A percentile compares a stretch with the other conserved stretches of the same genome.
phyloP scores from a whole-genome alignment of 1,139 yeast species.

The Lipomyces yarrowii region DNA sequence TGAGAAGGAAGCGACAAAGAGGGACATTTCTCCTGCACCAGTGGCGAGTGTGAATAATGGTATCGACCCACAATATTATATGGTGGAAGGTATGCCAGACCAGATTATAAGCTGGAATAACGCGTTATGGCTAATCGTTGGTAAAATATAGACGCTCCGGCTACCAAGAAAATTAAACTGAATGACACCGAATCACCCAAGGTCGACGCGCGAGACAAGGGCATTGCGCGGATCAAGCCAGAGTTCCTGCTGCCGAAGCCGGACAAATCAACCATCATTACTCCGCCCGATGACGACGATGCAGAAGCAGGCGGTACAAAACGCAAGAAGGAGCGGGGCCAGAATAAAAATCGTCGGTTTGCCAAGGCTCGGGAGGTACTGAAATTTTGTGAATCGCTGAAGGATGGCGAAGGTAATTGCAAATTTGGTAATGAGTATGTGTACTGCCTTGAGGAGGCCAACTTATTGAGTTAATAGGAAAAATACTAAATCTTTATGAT shows the following conservation, averaged over 20 bases:
- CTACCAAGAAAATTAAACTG: background rate
- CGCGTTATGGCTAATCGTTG: background rate
- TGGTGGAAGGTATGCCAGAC: too few relatives aligned
- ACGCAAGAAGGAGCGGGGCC: conserved; percentile 68
- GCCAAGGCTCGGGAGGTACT: conserved; percentile 68
- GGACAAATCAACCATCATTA: background rate
- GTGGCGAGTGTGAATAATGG: background rate
- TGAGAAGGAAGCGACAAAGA: background rate
- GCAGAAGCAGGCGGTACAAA: conserved; percentile 47
- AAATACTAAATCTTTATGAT: background rate
- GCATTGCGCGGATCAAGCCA: conserved; percentile 8
- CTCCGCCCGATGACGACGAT: conserved; percentile 53
- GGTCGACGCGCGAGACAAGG: conserved; percentile 9
- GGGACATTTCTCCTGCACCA: background rate
- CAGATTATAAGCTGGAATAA: background rate
- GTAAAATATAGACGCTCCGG: background rate
- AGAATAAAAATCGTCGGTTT: conserved; percentile 83
- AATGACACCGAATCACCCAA: background rate
- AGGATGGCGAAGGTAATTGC: conserved; percentile 48
- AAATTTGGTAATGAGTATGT: conserved; percentile 59
- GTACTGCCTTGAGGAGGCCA: background rate
- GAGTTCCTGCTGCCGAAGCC: conserved; percentile 13
- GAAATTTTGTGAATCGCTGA: conserved; percentile 64
- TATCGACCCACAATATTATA: background rate
- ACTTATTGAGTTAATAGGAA: background rate